A percentile compares a stretch with the other conserved stretches of the same genome.
Evolutionary conservation across 345 rosid genomes (phyloP).

Genomic region (Schrenkiella parvula): DNA sequence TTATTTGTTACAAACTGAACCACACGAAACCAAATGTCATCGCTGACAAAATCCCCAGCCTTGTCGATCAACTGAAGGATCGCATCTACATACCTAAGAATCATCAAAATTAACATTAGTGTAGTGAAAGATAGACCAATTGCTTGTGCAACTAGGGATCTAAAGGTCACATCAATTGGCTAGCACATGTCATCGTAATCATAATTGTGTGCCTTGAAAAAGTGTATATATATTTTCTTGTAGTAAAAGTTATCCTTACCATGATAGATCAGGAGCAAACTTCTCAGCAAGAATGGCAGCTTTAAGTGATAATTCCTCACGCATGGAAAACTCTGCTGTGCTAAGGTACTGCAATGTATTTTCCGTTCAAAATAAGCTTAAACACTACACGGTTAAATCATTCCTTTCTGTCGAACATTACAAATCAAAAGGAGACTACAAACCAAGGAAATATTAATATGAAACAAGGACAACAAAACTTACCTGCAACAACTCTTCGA

Average conservation of each 20-base stretch:
- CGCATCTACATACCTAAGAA: constrained; percentile 89
- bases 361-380: constrained; percentile 10
- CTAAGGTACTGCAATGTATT: constrained; percentile 70
- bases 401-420: constrained; percentile 4
- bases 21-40: constrained; percentile 99
- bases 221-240: not conserved
- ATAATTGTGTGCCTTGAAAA: not conserved
- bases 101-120: constrained; percentile 5
- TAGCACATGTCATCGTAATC: not conserved
- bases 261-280: constrained; percentile 98
- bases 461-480: not conserved
- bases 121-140: not conserved
- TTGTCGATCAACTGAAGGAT: constrained; percentile 99
- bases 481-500: constrained; percentile 98
- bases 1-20: constrained; percentile 98
- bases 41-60: constrained; percentile 99
- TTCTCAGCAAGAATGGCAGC: constrained; percentile 99
- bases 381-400: not conserved
- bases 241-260: constrained; percentile 47
- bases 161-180: not conserved
- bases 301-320: constrained; percentile 94
- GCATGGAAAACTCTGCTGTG: constrained; percentile 96
- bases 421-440: not conserved
- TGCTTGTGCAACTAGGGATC: not conserved
- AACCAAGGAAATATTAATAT: not conserved